phyloP scores from a whole-genome alignment of 2,329 filamentous ascomycete genomes.

The Diplodia sapinea region DNA sequence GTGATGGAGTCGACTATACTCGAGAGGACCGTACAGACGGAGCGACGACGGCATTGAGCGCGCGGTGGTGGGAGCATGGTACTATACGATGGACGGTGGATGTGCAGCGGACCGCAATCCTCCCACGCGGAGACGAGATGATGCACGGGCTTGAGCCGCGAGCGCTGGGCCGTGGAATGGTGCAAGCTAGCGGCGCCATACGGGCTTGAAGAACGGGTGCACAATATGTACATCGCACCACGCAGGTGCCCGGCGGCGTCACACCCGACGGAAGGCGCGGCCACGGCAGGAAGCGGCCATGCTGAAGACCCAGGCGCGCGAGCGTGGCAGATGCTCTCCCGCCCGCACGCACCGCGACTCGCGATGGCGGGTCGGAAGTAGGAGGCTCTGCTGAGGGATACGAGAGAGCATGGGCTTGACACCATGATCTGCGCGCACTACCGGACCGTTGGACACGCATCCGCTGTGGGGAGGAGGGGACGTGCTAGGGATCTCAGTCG shows the following conservation, averaged over 20 bases:
- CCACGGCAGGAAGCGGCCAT: slow-evolving; percentile 3
- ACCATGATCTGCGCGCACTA: slow-evolving; percentile 21
- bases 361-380: slow-evolving; percentile 3
- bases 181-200: slow-evolving; percentile 2
- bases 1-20: too few relatives aligned
- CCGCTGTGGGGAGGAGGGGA: slow-evolving; percentile 5
- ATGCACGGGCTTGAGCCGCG: slow-evolving; percentile 12
- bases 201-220: slow-evolving; percentile 13
- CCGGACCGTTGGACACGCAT: slow-evolving; percentile 20
- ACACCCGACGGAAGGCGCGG: too few relatives aligned
- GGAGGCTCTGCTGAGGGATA: slow-evolving; percentile 5
- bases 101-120: slow-evolving; percentile 15
- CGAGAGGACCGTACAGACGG: not conserved
- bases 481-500: slow-evolving; percentile 2
- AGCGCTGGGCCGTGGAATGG: not conserved
- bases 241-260: not conserved
- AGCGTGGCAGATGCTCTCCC: not conserved
- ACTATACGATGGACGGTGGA: slow-evolving; percentile 1
- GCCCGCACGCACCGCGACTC: not conserved
- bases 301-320: not conserved
- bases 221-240: not conserved
- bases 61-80: slow-evolving; percentile 11
- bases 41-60: slow-evolving; percentile 8
- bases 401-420: slow-evolving; percentile 19
- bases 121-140: slow-evolving; percentile 16